Evolutionary conservation across 768 basidiomycete genomes (phyloP).

Genomic region (Exidia glandulosa): DNA sequence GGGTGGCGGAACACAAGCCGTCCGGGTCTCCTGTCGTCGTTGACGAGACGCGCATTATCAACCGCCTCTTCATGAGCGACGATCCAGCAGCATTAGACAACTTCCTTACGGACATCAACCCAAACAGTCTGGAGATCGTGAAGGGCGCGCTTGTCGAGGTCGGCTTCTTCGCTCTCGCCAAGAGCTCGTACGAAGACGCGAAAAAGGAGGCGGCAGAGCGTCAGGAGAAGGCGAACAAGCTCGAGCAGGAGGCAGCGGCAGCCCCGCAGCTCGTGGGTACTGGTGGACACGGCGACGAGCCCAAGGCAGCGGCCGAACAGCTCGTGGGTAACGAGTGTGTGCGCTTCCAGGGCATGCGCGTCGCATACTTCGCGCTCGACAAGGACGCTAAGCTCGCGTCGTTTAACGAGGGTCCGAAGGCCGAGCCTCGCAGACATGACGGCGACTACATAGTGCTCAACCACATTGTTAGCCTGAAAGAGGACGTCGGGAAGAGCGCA

Average conservation of each 20-base stretch:
- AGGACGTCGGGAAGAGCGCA: conserved; percentile 68
- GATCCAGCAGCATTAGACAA: conserved; percentile 67
- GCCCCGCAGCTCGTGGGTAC: conserved; percentile 18
- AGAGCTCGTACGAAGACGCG: conserved; percentile 52
- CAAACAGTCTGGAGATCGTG: conserved; percentile 69
- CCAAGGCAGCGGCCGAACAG: conserved; percentile 64
- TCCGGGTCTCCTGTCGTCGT: conserved; percentile 75
- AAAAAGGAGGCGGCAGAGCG: conserved; percentile 42
- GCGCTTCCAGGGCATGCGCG: conserved; percentile 91
- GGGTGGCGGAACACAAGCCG: conserved; percentile 79
- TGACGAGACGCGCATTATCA: conserved; percentile 87
- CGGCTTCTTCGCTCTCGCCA: conserved; percentile 80
- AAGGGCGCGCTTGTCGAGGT: conserved; percentile 77
- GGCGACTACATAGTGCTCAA: conserved; percentile 83
- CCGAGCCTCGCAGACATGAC: conserved; percentile 34
- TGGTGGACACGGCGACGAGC: conserved; percentile 38
- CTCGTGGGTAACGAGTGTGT: conserved; percentile 85
- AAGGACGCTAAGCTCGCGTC: conserved; percentile 64
- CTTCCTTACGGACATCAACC: conserved; percentile 73
- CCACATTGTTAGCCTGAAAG: conserved; percentile 87
- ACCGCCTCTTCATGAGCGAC: conserved; percentile 89
- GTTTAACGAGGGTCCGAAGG: conserved; percentile 42
- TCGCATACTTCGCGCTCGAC: conserved; percentile 92
- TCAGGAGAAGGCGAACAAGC: conserved; percentile 45
- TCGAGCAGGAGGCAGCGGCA: conserved; percentile 31